These are phyloP conservation scores for Arthrobotrys musiformis DNA, from an alignment of 2,329 filamentous ascomycete species.

Conservation along the genomic window DNA sequence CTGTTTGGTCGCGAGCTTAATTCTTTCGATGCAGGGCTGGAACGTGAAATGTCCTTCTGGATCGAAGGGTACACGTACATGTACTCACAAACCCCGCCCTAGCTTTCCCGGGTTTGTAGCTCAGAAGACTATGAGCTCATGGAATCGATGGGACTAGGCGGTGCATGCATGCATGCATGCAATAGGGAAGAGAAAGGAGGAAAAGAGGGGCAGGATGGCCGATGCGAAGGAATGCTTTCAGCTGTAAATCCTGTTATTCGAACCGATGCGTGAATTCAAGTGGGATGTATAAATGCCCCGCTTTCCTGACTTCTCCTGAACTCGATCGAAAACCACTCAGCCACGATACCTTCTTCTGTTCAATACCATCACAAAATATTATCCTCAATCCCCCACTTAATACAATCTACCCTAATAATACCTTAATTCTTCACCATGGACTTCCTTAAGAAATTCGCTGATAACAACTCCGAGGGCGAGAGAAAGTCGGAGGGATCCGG, in stretches of 20 bases:
- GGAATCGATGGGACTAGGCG: not conserved
- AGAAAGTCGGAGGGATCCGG: slow-evolving; percentile 37
- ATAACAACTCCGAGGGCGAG: slow-evolving; percentile 62
- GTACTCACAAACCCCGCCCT: slow-evolving; percentile 19
- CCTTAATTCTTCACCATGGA: slow-evolving; percentile 64
- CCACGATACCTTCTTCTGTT: not conserved
- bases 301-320: slow-evolving; percentile 3
- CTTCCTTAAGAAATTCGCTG: slow-evolving; percentile 68
- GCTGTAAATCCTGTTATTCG: slow-evolving; percentile 35
- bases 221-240: slow-evolving; percentile 20
- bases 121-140: slow-evolving; percentile 39
- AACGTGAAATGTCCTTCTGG: slow-evolving; percentile 11
- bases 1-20: slow-evolving; percentile 15
- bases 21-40: slow-evolving; percentile 21
- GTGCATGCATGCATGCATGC: slow-evolving; percentile 3
- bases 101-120: slow-evolving; percentile 3
- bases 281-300: slow-evolving; percentile 48
- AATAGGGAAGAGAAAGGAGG: not conserved
- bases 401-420: not conserved
- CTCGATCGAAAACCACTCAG: not conserved
- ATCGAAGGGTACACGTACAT: not conserved
- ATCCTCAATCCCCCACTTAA: not conserved
- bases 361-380: slow-evolving; percentile 1
- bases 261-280: not conserved
- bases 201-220: slow-evolving; percentile 36